Evolutionary conservation across 495 filamentous ascomycete species (phyloP), one percentile per base, ranked within the genome.

Genomic region (Neurospora hispaniola): DNA sequence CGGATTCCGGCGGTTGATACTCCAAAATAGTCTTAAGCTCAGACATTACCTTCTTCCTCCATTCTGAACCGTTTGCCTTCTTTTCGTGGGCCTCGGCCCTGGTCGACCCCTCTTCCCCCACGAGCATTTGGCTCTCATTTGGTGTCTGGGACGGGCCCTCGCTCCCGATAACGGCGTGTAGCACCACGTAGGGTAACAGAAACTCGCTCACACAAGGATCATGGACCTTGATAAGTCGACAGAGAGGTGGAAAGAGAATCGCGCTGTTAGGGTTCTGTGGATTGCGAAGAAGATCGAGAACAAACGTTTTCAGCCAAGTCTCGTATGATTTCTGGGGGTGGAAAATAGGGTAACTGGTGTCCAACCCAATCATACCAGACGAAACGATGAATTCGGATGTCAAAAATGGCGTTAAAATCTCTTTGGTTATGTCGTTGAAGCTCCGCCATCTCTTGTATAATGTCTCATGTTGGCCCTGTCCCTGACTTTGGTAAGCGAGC

Each of bases 191-290:
- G 10, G 96, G 96, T 10, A 99, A 83, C 42, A 98, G 81, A 77
- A 98, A 97, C 20, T 89, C 91, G 1, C 93, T 87, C 48, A 97
- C 94, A 0, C 91, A 89, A 23, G 93, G 86, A 79, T 97, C 94
- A 75, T 94, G 90, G 12, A 91, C 89, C 62, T 90, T 90, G 73
- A 98, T 91, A 42, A 97, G 88, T 39, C 93, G 90, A 73, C 89
- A 88, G 69, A 95, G 86, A 31, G 93, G 88, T n/a, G 88, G 85
- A 78, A 97, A 98, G 35, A 98, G 88, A 66, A 90, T 85, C 66
- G 84, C 80, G 14, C 90, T 89, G 80, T 94, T 91, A 5, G 89
- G 83, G 68, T 89, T 91, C 72, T 88, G 90, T 3, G 86, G 88
- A 75, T 87, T 93, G 73, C 89, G 89, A 69, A 99, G 85, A 14